Evolutionary conservation across 257 asterid genomes (phyloP).

Genomic region (Fraxinus americana): DNA sequence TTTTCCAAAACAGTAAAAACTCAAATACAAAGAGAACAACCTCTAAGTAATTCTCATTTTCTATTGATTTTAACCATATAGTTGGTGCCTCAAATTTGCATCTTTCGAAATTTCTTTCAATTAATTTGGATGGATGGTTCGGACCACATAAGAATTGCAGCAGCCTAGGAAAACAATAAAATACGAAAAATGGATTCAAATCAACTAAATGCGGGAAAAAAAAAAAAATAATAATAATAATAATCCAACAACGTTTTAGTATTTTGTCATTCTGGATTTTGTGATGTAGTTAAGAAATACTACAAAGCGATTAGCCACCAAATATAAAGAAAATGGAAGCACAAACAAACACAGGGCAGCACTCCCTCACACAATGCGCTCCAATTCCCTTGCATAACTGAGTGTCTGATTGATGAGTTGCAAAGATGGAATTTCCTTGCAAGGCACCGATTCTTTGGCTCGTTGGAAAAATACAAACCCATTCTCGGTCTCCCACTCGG

Average conservation of each 20-base stretch:
- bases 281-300: not conserved
- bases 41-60: too few relatives aligned
- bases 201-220: not conserved
- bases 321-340: not conserved
- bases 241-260: not conserved
- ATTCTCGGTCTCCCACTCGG: slow-evolving; percentile 51
- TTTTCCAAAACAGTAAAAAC: too few relatives aligned
- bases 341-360: not conserved
- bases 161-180: too few relatives aligned
- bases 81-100: too few relatives aligned
- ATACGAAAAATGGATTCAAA: too few relatives aligned
- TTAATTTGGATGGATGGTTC: too few relatives aligned
- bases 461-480: slow-evolving; percentile 43
- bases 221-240: too few relatives aligned
- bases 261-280: not conserved
- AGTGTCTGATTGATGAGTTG: slow-evolving; percentile 66
- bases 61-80: too few relatives aligned
- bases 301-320: not conserved
- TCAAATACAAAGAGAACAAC: too few relatives aligned
- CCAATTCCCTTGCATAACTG: slow-evolving; percentile 57
- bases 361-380: slow-evolving; percentile 51
- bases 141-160: too few relatives aligned
- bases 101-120: too few relatives aligned
- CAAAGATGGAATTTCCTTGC: slow-evolving; percentile 61
- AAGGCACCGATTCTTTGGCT: slow-evolving; percentile 51